A percentile compares a stretch with the other conserved stretches of the same genome.
These are phyloP conservation scores for Cordyceps farinosa DNA, from an alignment of 2,329 filamentous ascomycete genomes.

Conservation along the genomic window DNA sequence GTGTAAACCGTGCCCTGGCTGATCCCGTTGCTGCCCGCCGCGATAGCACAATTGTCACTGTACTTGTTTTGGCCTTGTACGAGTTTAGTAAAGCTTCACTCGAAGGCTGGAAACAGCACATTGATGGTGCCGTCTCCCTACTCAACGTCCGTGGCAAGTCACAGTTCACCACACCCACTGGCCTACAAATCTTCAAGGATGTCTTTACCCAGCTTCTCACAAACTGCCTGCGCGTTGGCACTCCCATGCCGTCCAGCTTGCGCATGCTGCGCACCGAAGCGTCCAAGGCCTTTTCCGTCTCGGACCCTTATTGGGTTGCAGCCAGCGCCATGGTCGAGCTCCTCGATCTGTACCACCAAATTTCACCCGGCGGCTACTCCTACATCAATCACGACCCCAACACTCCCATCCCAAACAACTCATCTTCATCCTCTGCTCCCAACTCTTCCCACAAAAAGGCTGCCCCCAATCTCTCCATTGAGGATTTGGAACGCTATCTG, in stretches of 20 bases:
- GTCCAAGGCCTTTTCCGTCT: slow-evolving; percentile 18
- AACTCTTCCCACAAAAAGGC: slow-evolving; percentile 6
- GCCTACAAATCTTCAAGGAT: slow-evolving; percentile 18
- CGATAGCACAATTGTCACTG: slow-evolving; percentile 17
- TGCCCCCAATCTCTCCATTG: slow-evolving; percentile 6
- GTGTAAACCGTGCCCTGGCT: slow-evolving; percentile 15
- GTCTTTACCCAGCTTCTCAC: slow-evolving; percentile 17
- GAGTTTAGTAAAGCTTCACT: slow-evolving; percentile 18
- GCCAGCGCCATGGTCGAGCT: slow-evolving; percentile 18
- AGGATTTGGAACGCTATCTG: slow-evolving; percentile 17
- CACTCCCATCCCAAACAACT: background rate
- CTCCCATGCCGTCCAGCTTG: slow-evolving; percentile 14
- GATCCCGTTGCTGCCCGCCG: slow-evolving; percentile 14
- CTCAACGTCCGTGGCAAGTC: slow-evolving; percentile 18
- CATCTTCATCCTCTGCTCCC: background rate
- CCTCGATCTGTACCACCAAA: slow-evolving; percentile 17
- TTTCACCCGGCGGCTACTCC: slow-evolving; percentile 16
- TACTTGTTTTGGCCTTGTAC: slow-evolving; percentile 16
- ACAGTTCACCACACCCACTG: slow-evolving; percentile 11
- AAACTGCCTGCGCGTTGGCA: slow-evolving; percentile 14
- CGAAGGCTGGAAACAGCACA: slow-evolving; percentile 18
- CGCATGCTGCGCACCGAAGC: slow-evolving; percentile 18
- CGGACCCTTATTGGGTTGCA: slow-evolving; percentile 17
- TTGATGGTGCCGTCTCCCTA: slow-evolving; percentile 17
- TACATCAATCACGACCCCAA: slow-evolving; percentile 8